phyloP scores from a whole-genome alignment of 1,139 yeast genomes.

The Arxiozyma telluris region DNA sequence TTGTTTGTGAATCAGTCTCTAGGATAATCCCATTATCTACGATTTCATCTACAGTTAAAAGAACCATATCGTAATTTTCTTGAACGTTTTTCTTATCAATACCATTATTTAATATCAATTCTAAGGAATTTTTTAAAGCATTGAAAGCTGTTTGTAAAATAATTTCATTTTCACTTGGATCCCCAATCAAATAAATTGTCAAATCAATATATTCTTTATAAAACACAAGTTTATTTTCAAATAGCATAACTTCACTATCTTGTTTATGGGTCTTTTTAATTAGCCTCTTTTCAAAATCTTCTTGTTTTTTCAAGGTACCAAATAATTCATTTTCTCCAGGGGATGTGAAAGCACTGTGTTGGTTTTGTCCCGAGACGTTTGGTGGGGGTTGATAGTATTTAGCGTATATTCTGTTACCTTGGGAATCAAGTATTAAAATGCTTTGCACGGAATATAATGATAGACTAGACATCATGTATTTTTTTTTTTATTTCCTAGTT shows the following conservation, averaged over 20 bases:
- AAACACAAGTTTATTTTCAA: constrained; percentile 67
- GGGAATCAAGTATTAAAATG: constrained; percentile 67
- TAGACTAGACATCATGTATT: constrained; percentile 22
- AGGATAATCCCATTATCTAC: constrained; percentile 86
- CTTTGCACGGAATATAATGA: constrained; percentile 76
- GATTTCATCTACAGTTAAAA: constrained; percentile 83
- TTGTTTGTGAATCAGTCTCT: constrained; percentile 80
- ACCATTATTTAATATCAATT: constrained; percentile 62
- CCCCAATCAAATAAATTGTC: constrained; percentile 60
- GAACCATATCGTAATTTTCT: constrained; percentile 78
- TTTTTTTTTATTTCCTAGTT: too few species aligned
- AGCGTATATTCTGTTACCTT: constrained; percentile 72
- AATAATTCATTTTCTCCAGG: constrained; percentile 32
- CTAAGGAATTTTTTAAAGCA: constrained; percentile 75
- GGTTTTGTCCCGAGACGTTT: not conserved
- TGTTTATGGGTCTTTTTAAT: constrained; percentile 71
- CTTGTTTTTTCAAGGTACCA: constrained; percentile 52
- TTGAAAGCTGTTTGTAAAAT: constrained; percentile 68
- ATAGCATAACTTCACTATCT: constrained; percentile 70
- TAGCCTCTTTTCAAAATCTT: constrained; percentile 63
- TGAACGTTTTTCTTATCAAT: constrained; percentile 71
- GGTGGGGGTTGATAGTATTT: constrained; percentile 69
- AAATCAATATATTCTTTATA: constrained; percentile 79
- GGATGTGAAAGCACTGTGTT: not conserved
- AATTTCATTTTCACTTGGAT: constrained; percentile 77